Percentiles rank a stretch among this genome's conserved stretches.
These are phyloP conservation scores for Neurospora cerealis DNA, from an alignment of 495 filamentous ascomycete species.

Conservation along the genomic window DNA sequence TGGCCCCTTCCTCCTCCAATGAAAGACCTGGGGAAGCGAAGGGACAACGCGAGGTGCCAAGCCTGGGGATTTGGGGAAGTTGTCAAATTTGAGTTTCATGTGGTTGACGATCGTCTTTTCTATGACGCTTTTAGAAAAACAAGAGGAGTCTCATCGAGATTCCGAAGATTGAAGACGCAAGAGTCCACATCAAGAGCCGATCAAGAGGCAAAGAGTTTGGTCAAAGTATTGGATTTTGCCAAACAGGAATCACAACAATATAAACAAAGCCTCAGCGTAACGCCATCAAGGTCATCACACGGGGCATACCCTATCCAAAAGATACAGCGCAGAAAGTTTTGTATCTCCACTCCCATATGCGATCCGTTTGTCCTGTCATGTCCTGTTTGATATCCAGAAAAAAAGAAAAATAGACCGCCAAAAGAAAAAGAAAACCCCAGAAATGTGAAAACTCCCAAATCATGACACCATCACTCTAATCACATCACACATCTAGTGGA, in stretches of 20 bases:
- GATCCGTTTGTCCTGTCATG: neutral
- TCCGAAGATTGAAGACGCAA: neutral
- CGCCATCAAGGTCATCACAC: neutral
- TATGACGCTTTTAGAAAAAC: neutral
- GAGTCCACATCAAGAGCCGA: neutral
- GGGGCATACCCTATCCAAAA: neutral
- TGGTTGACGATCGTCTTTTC: neutral
- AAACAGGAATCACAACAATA: neutral
- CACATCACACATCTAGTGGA: slow-evolving; percentile 34
- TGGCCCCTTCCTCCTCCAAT: neutral
- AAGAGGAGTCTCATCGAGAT: neutral
- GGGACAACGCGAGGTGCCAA: neutral
- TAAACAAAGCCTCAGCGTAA: neutral
- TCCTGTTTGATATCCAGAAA: neutral
- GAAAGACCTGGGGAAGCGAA: neutral
- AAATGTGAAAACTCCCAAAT: neutral
- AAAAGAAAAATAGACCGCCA: neutral
- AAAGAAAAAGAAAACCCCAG: neutral
- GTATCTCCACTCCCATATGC: neutral
- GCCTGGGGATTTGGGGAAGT: neutral
- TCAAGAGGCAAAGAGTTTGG: neutral
- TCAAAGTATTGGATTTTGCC: neutral
- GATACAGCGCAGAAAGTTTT: neutral
- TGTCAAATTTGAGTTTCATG: neutral
- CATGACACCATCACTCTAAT: neutral